phyloP scores from a whole-genome alignment of 805 yeast species.

The Torulaspora quercuum region DNA sequence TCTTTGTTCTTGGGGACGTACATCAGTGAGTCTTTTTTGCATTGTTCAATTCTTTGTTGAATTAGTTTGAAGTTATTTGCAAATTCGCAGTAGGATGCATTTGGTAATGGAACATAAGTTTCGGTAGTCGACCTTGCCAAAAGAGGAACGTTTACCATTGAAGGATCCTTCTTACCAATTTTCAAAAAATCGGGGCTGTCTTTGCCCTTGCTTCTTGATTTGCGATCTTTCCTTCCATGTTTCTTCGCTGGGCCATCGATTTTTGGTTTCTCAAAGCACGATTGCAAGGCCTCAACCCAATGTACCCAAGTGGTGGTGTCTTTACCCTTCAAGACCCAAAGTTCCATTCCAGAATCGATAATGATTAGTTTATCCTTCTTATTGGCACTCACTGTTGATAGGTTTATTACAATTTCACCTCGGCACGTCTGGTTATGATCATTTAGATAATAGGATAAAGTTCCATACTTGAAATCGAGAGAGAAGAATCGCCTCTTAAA shows the following conservation, averaged over 20 bases:
- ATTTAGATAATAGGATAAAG: conserved; percentile 75
- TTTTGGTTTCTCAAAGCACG: conserved; percentile 27
- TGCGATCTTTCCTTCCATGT: background rate
- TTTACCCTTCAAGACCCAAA: conserved; percentile 80
- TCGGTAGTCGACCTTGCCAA: conserved; percentile 2
- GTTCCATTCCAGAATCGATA: conserved; percentile 92
- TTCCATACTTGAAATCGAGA: conserved; percentile 76
- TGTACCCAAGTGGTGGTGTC: conserved; percentile 62
- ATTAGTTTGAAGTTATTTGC: conserved; percentile 22
- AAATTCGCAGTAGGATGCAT: conserved; percentile 23
- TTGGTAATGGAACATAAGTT: conserved; percentile 20
- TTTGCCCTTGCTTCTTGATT: background rate
- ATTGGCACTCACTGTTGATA: conserved; percentile 80
- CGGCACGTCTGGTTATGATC: conserved; percentile 64
- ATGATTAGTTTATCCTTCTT: conserved; percentile 63
- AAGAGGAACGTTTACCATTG: conserved; percentile 9
- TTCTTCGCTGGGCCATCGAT: conserved; percentile 4
- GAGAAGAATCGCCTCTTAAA: conserved; percentile 81
- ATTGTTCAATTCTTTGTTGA: conserved; percentile 30
- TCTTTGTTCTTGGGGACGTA: conserved; percentile 15
- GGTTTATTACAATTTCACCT: conserved; percentile 86
- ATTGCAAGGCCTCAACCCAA: conserved; percentile 80
- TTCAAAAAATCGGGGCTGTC: conserved; percentile 4
- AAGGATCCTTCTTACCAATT: conserved; percentile 4
- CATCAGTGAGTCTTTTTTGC: conserved; percentile 28